Evolutionary conservation across 2,329 filamentous ascomycete genomes (phyloP), one percentile per base, ranked within the genome.

Genomic region (Aureobasidium sp.): DNA sequence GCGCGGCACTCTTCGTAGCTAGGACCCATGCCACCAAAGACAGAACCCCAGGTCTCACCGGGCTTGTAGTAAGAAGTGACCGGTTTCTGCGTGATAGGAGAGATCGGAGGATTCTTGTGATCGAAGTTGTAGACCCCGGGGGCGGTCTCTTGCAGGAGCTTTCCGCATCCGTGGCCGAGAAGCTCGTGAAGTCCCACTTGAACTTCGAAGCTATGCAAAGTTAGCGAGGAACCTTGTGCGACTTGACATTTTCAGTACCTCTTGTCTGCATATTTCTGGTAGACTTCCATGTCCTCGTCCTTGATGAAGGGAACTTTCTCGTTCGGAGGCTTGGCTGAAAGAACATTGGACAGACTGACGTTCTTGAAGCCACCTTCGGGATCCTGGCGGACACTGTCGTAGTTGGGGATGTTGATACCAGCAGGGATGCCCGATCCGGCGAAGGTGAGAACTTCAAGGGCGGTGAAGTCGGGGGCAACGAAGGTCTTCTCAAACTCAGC

Each of bases 241-340:
- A 21, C 21, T 21, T 21, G 21, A 21, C 21, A 21, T 21, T 21
- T 21, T 21, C 21, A 21, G 21, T 21, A 21, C 21, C 21, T 21
- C 21, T 84, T 82, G 69, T 97, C 92, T 11, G 91, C 89, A 75
- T 90, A 91, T 71, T 89, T 88, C 68, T 88, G 83, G 75, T 88
- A 97, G 4, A 96, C 72, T 2, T 85, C 83, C 27, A 94, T 80
- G 69, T 97, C 93, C 48, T 83, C 81, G 2, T 89, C 85, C 14
- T 85, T 81, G 69, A 99, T 91, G 76, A 97, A 96, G 0, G 93
- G 93, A 32, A 96, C 89, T 67, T 89, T 89, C 78, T 97, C 93
- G 69, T 96, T 88, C 0, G 92, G 90, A 0, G 91, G 89, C 77
- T 96, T 96, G 14, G 94, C 94, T 66, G 86, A 89, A 36, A 97